phyloP scores from a whole-genome alignment of 169 alveolate genomes.

The Plasmodium inui region DNA sequence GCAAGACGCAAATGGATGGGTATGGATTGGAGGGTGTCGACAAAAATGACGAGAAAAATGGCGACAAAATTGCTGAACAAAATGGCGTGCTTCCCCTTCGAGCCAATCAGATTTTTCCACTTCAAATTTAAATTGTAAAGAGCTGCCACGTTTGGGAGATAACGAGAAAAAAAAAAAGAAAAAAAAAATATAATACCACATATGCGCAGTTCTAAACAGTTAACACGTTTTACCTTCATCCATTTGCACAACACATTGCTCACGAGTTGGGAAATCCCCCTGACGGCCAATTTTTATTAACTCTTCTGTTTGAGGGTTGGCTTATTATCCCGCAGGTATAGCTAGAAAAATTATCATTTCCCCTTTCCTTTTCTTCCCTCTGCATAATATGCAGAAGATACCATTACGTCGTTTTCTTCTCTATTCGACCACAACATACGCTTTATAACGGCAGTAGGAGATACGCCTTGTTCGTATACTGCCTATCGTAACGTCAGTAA shows the following conservation, averaged over 20 bases:
- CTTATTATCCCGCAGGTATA: not conserved
- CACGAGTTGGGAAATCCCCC: not conserved
- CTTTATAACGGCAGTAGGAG: not conserved
- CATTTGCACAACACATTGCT: constrained; percentile 1
- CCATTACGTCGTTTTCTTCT: not conserved
- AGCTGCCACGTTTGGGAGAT: not conserved
- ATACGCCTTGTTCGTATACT: not conserved
- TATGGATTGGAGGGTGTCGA: not conserved
- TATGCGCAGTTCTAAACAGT: not conserved
- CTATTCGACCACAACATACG: not conserved
- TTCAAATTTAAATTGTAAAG: not conserved
- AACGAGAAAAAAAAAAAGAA: not conserved
- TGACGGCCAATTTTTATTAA: not conserved
- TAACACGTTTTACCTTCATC: not conserved
- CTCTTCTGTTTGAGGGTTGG: not conserved
- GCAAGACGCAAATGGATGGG: not conserved
- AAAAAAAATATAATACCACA: not conserved
- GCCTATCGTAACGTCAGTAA: not conserved
- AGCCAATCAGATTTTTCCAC: not conserved
- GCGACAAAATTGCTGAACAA: not conserved
- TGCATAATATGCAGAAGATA: not conserved
- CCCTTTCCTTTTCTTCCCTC: not conserved
- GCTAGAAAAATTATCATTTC: not conserved
- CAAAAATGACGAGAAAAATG: not conserved
- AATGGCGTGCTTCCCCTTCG: not conserved